Evolutionary conservation across 83 land plant species (phyloP).

Genomic region (Diphasiastrum complanatum): DNA sequence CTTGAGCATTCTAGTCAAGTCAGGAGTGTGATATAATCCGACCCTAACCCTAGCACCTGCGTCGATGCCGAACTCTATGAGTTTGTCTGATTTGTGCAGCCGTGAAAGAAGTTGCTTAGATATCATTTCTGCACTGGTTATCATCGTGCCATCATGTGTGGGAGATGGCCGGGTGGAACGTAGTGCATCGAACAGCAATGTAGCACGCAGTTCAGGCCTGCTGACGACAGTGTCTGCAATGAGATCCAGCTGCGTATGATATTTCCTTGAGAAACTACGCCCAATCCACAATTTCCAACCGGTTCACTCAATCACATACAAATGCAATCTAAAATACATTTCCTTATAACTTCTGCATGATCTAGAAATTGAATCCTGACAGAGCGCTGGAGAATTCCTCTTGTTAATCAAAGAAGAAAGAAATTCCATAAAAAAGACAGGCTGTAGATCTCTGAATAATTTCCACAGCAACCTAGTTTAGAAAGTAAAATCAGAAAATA

Average conservation of each 20-base stretch:
- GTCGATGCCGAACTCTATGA: background rate
- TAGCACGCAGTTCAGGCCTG: conserved; percentile 21
- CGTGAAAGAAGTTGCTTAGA: conserved; percentile 22
- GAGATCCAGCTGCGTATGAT: conserved; percentile 33
- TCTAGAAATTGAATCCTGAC: too few relatives aligned
- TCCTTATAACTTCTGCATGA: too few relatives aligned
- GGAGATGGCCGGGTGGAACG: conserved; percentile 24
- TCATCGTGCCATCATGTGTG: conserved; percentile 4
- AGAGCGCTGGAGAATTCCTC: too few relatives aligned
- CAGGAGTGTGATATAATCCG: conserved; percentile 29
- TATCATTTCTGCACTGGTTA: conserved; percentile 31
- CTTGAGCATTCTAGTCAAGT: conserved; percentile 14
- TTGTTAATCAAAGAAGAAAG: too few relatives aligned
- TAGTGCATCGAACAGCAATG: conserved; percentile 31
- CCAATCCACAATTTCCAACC: background rate
- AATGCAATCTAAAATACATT: too few relatives aligned
- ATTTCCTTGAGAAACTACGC: background rate
- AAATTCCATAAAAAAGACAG: too few relatives aligned
- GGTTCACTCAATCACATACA: background rate
- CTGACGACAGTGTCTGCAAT: conserved; percentile 29
- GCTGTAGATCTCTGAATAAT: too few relatives aligned
- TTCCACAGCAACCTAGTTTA: background rate
- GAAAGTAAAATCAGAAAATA: background rate
- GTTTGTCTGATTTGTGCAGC: conserved; percentile 15
- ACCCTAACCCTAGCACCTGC: conserved; percentile 7